A percentile compares a stretch with the other conserved stretches of the same genome.
phyloP scores from a whole-genome alignment of 306 rosid genomes.

The Biancaea sappan region DNA sequence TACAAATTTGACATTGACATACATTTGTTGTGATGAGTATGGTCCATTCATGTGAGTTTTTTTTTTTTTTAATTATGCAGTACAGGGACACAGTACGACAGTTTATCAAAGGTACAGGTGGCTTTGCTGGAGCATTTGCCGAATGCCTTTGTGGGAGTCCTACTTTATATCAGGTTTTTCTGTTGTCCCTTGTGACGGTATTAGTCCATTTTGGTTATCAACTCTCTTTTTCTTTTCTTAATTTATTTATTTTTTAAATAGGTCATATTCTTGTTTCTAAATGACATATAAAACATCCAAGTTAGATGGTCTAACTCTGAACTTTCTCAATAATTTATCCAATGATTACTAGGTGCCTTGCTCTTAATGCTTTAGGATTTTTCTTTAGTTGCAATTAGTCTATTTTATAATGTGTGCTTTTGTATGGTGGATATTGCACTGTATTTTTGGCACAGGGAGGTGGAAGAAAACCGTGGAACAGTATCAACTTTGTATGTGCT shows the following conservation, averaged over 20 bases:
- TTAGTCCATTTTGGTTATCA: constrained; percentile 22
- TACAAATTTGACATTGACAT: neutral
- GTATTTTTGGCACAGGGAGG: constrained; percentile 64
- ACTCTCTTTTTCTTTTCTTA: neutral
- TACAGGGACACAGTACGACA: constrained; percentile 86
- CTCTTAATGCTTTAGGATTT: neutral
- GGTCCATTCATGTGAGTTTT: constrained; percentile 20
- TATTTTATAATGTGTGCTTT: constrained; percentile 28
- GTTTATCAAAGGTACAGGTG: constrained; percentile 94
- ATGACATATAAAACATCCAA: constrained; percentile 10
- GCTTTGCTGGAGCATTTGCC: constrained; percentile 93
- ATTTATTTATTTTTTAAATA: neutral
- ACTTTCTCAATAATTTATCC: constrained; percentile 16
- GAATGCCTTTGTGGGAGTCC: constrained; percentile 97
- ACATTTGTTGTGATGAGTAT: neutral
- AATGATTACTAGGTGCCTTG: constrained; percentile 18
- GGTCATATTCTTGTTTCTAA: constrained; percentile 10
- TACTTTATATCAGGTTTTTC: constrained; percentile 83
- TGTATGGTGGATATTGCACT: constrained; percentile 25
- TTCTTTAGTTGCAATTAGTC: neutral
- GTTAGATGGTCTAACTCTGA: neutral
- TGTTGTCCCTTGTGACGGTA: constrained; percentile 27
- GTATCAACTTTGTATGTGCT: constrained; percentile 87
- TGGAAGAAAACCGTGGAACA: constrained; percentile 92
- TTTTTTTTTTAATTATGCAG: constrained; percentile 65